These are phyloP conservation scores for Mycena crocata DNA, from an alignment of 768 basidiomycete species.

Conservation along the genomic window DNA sequence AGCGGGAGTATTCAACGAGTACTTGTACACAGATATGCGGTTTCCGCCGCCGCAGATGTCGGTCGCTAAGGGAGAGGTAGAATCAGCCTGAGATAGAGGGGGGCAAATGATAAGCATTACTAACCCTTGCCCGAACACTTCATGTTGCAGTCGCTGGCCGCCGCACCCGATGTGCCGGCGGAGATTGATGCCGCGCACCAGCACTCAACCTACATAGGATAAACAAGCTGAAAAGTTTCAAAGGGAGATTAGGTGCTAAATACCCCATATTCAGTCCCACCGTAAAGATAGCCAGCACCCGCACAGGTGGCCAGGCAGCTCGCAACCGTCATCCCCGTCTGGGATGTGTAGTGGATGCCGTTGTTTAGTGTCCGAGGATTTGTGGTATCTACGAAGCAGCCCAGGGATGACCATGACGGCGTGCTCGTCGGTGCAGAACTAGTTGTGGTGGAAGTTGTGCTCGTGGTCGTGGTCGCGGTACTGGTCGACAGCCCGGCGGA, in stretches of 20 bases:
- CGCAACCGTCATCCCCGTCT: slow-evolving; percentile 37
- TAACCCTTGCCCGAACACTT: background rate
- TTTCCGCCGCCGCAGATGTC: background rate
- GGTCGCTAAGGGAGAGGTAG: no score
- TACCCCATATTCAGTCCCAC: slow-evolving; percentile 39
- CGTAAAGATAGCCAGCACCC: slow-evolving; percentile 41
- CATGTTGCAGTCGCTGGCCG: background rate
- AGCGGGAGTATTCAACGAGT: background rate
- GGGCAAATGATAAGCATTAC: background rate
- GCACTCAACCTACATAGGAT: slow-evolving; percentile 5
- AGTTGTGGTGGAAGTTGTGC: background rate
- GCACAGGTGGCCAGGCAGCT: slow-evolving; percentile 45
- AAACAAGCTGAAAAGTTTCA: no score
- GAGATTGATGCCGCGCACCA: slow-evolving; percentile 1
- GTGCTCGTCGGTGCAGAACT: slow-evolving; percentile 1
- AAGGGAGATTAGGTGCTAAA: background rate
- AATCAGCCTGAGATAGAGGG: no score
- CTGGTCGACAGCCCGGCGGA: background rate
- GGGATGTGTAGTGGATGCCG: slow-evolving; percentile 31
- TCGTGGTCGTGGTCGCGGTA: background rate
- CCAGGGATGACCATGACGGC: slow-evolving; percentile 32
- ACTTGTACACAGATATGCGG: background rate
- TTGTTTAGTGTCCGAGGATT: slow-evolving; percentile 36
- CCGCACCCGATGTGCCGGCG: background rate
- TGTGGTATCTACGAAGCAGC: slow-evolving; percentile 34